Conservation (phyloP, 306 rosid genomes). For the Hippophae tibetana region DNA sequence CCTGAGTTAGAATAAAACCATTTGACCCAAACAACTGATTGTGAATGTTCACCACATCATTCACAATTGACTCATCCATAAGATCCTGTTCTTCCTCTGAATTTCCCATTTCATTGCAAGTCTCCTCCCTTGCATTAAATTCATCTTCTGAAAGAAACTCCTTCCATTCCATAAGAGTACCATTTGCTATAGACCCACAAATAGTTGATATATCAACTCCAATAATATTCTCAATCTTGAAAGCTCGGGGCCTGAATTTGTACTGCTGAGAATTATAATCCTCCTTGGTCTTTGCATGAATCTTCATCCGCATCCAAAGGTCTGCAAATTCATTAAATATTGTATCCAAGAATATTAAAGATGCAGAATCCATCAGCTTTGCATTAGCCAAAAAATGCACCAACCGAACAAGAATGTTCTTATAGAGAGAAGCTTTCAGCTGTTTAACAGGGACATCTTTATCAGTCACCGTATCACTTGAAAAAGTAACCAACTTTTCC, state of each 20-base stretch:
- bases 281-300: conserved; percentile 38
- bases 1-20: conserved; percentile 47
- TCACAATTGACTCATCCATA: conserved; percentile 53
- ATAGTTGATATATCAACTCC: conserved; percentile 48
- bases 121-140: conserved; percentile 30
- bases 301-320: conserved; percentile 60
- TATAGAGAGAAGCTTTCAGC: conserved; percentile 38
- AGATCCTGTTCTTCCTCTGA: conserved; percentile 57
- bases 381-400: conserved; percentile 45
- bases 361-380: conserved; percentile 48
- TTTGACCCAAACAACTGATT: conserved; percentile 61
- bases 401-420: conserved; percentile 55
- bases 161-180: conserved; percentile 56
- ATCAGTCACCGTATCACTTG: conserved; percentile 30
- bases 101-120: conserved; percentile 33
- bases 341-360: conserved; percentile 56
- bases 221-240: conserved; percentile 58
- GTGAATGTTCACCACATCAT: conserved; percentile 47
- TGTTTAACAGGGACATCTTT: conserved; percentile 46
- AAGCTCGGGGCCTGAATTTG: conserved; percentile 67
- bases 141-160: conserved; percentile 30
- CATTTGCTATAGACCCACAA: conserved; percentile 30
- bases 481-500: conserved; percentile 38
- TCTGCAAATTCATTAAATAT: conserved; percentile 51
- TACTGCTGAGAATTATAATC: conserved; percentile 48